Conservation (phyloP, 352 stramenopile genomes). For the Aphanomyces astaci region DNA sequence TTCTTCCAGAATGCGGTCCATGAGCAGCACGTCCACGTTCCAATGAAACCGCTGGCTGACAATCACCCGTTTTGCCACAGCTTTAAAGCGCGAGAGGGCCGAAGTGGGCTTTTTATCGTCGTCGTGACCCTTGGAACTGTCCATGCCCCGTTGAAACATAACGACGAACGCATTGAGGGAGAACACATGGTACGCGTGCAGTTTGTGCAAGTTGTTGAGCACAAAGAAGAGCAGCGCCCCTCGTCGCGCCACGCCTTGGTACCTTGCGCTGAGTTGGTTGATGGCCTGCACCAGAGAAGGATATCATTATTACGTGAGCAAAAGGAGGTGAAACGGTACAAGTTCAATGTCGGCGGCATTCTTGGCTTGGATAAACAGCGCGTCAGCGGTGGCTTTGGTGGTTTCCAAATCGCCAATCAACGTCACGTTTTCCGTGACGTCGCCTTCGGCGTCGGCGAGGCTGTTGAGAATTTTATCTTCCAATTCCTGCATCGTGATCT, state of each 20-base stretch:
- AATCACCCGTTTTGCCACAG: slow-evolving; percentile 78
- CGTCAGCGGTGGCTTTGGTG: slow-evolving; percentile 84
- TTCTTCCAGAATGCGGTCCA: slow-evolving; percentile 54
- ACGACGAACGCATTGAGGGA: slow-evolving; percentile 92
- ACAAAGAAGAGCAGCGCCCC: slow-evolving; percentile 93
- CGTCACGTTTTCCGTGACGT: slow-evolving; percentile 93
- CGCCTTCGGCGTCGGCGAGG: slow-evolving; percentile 70
- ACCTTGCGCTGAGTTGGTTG: slow-evolving; percentile 82
- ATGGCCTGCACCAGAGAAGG: slow-evolving; percentile 38
- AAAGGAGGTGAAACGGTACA: too few relatives aligned
- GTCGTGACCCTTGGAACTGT: slow-evolving; percentile 37
- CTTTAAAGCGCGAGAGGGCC: slow-evolving; percentile 46
- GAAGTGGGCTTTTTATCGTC: slow-evolving; percentile 34
- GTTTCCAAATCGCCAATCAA: slow-evolving; percentile 92
- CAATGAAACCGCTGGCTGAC: slow-evolving; percentile 78
- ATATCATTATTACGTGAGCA: too few relatives aligned
- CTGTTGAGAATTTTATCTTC: slow-evolving; percentile 86
- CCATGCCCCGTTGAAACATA: slow-evolving; percentile 93
- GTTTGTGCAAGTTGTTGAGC: slow-evolving; percentile 87
- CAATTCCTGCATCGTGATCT: slow-evolving; percentile 75
- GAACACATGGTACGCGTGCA: slow-evolving; percentile 95
- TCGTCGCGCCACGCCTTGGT: slow-evolving; percentile 85
- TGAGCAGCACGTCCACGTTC: slow-evolving; percentile 75
- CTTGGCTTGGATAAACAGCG: slow-evolving; percentile 75
- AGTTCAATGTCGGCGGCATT: slow-evolving; percentile 64